phyloP scores from a whole-genome alignment of 306 rosid genomes.

The Boehmeria nivea region DNA sequence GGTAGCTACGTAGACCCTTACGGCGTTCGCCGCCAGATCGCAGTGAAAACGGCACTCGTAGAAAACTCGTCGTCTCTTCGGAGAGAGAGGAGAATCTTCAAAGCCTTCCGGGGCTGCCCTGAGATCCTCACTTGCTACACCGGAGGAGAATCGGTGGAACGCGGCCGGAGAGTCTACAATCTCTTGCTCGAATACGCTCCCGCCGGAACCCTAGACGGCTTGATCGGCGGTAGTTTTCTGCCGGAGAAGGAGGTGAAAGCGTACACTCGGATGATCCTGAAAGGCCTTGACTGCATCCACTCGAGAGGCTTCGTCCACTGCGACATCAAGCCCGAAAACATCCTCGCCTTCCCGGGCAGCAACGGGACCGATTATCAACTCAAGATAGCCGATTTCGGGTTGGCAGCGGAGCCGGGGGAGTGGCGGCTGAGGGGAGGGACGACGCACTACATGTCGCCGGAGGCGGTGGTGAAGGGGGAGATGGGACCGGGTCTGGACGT shows the following conservation, averaged over 20 bases:
- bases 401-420: neutral
- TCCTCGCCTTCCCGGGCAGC: neutral
- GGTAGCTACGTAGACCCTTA: too few relatives aligned
- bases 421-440: neutral
- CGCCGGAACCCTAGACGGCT: neutral
- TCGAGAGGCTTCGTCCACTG: constrained; percentile 12
- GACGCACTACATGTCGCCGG: neutral
- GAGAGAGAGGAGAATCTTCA: neutral
- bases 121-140: neutral
- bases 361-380: too few relatives aligned
- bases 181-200: constrained; percentile 6
- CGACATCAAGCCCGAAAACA: constrained; percentile 11
- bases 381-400: constrained; percentile 8
- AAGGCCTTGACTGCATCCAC: neutral
- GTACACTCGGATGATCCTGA: neutral
- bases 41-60: neutral
- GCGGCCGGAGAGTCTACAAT: neutral
- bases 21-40: too few relatives aligned
- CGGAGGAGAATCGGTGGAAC: neutral
- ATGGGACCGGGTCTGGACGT: neutral
- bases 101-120: neutral
- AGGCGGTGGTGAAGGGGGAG: neutral
- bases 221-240: neutral
- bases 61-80: neutral
- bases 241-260: neutral